Percentiles rank a stretch among this genome's conserved stretches.
phyloP scores from a whole-genome alignment of 257 asterid species.

The Gardenia jasminoides region DNA sequence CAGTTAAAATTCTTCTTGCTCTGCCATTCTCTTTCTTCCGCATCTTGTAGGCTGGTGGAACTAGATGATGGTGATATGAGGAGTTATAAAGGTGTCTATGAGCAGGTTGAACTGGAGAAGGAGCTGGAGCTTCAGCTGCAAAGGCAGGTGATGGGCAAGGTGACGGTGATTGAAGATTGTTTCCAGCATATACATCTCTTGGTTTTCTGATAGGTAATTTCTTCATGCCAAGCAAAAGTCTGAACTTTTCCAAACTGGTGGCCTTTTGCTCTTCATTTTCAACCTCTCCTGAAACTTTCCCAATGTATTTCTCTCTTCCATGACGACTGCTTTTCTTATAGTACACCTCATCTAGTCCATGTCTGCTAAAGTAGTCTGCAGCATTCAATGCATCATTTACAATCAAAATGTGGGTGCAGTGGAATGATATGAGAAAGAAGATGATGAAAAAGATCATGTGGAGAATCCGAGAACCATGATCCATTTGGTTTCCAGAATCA shows the following conservation, averaged over 20 bases:
- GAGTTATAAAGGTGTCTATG: constrained; percentile 27
- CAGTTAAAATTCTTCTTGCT: constrained; percentile 34
- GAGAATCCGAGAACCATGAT: constrained; percentile 27
- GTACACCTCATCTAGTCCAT: constrained; percentile 16
- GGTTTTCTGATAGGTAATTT: constrained; percentile 12
- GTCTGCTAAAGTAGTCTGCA: constrained; percentile 19
- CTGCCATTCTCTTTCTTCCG: constrained; percentile 26
- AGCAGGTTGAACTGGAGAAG: constrained; percentile 28
- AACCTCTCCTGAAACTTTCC: constrained; percentile 13
- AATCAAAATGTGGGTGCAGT: constrained; percentile 44
- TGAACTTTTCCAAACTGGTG: constrained; percentile 40
- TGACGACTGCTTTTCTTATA: constrained; percentile 9
- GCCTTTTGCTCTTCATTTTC: constrained; percentile 22
- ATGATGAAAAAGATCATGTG: constrained; percentile 33
- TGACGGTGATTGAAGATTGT: constrained; percentile 23
- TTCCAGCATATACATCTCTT: constrained; percentile 19
- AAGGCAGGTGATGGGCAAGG: constrained; percentile 39
- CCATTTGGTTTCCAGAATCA: constrained; percentile 32
- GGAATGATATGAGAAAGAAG: constrained; percentile 52
- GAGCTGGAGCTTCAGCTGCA: constrained; percentile 39
- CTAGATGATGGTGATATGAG: constrained; percentile 31
- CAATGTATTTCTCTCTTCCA: constrained; percentile 7
- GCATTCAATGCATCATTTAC: constrained; percentile 31
- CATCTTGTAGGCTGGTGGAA: constrained; percentile 36
- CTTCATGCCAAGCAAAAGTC: constrained; percentile 46